Percentiles rank a stretch among this genome's conserved stretches.
These are phyloP conservation scores for Myxozyma sirexii DNA, from an alignment of 805 yeast genomes.

Conservation along the genomic window DNA sequence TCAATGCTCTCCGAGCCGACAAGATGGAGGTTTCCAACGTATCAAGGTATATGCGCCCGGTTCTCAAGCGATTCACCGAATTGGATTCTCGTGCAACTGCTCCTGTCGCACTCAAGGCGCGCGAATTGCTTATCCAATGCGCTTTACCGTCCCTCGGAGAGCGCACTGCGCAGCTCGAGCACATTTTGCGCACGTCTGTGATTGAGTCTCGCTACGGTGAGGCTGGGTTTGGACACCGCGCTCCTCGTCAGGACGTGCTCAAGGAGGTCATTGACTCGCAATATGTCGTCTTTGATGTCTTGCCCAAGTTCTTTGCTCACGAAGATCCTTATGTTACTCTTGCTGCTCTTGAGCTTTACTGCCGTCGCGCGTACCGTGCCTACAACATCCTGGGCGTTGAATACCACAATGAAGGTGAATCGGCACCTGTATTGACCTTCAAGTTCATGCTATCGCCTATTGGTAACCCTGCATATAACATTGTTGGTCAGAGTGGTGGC, in stretches of 20 bases:
- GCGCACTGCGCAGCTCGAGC: conserved; percentile 96
- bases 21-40: conserved; percentile 42
- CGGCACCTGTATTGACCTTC: conserved; percentile 79
- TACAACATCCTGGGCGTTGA: conserved; percentile 79
- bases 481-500: conserved; percentile 42
- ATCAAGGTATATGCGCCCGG: conserved; percentile 66
- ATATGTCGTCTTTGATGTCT: conserved; percentile 93
- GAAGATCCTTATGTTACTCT: conserved; percentile 84
- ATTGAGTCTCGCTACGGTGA: conserved; percentile 90
- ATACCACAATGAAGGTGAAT: conserved; percentile 53
- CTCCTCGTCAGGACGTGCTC: conserved; percentile 78
- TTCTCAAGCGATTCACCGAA: conserved; percentile 79
- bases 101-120: conserved; percentile 90
- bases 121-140: conserved; percentile 95
- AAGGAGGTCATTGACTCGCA: conserved; percentile 94
- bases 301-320: conserved; percentile 85
- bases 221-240: conserved; percentile 69
- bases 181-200: conserved; percentile 87
- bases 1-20: conserved; percentile 66
- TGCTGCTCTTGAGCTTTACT: conserved; percentile 96
- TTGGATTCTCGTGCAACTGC: conserved; percentile 88
- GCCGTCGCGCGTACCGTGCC: conserved; percentile 96
- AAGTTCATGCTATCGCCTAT: conserved; percentile 80
- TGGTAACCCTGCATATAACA: conserved; percentile 71
- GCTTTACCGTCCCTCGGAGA: conserved; percentile 95